A percentile compares a stretch with the other conserved stretches of the same genome.
Conservation (phyloP, 768 basidiomycete species). For the Macrocybe gigantea region DNA sequence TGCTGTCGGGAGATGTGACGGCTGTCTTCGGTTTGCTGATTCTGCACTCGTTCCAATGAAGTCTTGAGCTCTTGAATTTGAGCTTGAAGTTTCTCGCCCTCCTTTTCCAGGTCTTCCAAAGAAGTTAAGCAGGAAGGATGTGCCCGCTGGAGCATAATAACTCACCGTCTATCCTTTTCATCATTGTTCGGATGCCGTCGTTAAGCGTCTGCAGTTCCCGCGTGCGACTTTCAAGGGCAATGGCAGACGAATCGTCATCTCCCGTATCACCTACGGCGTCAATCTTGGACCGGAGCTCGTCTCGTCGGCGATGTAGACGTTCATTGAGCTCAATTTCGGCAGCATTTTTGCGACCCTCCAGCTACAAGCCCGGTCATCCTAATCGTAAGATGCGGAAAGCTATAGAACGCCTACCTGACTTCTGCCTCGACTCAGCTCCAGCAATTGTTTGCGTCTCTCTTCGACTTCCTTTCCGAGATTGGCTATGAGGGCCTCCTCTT, state of each 20-base stretch:
- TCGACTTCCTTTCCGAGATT: conserved; percentile 73
- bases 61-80: conserved; percentile 64
- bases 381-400: neutral
- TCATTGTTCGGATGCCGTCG: conserved; percentile 57
- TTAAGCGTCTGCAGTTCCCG: conserved; percentile 69
- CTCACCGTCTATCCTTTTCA: conserved; percentile 57
- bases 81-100: conserved; percentile 52
- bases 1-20: conserved; percentile 86
- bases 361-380: conserved; percentile 26
- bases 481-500: conserved; percentile 66
- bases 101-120: conserved; percentile 60
- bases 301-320: conserved; percentile 69
- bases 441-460: conserved; percentile 58
- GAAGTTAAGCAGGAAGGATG: neutral
- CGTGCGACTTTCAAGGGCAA: conserved; percentile 61
- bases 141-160: neutral
- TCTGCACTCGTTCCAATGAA: conserved; percentile 69
- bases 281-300: conserved; percentile 72
- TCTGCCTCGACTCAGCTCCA: conserved; percentile 62
- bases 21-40: conserved; percentile 81
- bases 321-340: conserved; percentile 94
- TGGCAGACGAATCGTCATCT: conserved; percentile 49
- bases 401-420: conserved; percentile 50
- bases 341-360: conserved; percentile 71
- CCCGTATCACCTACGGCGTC: conserved; percentile 67